These are phyloP conservation scores for Daldinia sp. DNA, from an alignment of 2,329 filamentous ascomycete genomes.

Conservation along the genomic window DNA sequence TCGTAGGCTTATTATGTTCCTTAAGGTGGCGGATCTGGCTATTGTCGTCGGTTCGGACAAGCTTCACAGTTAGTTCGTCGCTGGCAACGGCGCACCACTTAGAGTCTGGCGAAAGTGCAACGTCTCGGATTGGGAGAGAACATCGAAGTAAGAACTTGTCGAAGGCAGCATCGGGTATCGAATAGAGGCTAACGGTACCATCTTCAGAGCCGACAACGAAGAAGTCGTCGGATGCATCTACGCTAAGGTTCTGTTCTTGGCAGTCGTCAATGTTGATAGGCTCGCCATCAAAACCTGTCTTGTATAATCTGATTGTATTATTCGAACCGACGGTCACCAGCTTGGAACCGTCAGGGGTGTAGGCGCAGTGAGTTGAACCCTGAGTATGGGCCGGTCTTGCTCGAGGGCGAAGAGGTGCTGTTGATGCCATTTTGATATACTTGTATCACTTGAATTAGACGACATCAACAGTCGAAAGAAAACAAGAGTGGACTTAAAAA, in stretches of 20 bases:
- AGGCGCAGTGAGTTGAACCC: conserved; percentile 87
- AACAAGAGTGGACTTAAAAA: conserved; percentile 4
- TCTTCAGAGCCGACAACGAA: conserved; percentile 94
- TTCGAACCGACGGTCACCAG: conserved; percentile 94
- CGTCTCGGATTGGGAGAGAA: conserved; percentile 86
- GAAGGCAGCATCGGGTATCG: conserved; percentile 78
- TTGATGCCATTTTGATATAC: conserved; percentile 53
- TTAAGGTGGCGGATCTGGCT: conserved; percentile 80
- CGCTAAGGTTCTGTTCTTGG: conserved; percentile 84
- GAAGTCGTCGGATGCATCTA: conserved; percentile 81
- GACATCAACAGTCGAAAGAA: conserved; percentile 12
- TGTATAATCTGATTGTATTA: conserved; percentile 92
- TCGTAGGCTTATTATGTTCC: conserved; percentile 88
- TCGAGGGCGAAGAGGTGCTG: conserved; percentile 63
- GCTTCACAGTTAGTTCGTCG: conserved; percentile 91
- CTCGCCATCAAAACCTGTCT: conserved; percentile 90
- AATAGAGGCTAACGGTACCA: conserved; percentile 94
- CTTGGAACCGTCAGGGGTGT: conserved; percentile 88
- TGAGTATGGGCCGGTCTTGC: conserved; percentile 82
- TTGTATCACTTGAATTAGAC: conserved; percentile 15
- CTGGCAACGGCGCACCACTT: conserved; percentile 96
- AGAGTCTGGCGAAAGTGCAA: conserved; percentile 83
- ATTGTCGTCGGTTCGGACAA: conserved; percentile 86
- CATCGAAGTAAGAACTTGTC: conserved; percentile 86
- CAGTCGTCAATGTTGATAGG: conserved; percentile 93